Evolutionary conservation across 108 stramenopile genomes (phyloP).

Genomic region (Aurantiochytrium sp.): DNA sequence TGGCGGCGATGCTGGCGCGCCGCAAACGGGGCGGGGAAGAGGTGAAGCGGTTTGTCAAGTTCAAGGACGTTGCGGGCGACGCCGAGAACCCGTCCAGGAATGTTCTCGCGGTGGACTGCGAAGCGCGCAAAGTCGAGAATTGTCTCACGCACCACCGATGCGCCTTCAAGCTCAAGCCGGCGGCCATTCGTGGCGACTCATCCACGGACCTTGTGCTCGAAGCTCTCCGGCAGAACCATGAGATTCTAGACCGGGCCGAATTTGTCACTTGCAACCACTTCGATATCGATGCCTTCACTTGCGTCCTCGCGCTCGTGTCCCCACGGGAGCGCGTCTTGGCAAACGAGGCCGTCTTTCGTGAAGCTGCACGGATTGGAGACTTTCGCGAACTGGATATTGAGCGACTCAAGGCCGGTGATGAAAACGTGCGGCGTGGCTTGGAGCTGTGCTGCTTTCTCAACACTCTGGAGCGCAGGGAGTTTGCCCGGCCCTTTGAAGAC

Average conservation of each 20-base stretch:
- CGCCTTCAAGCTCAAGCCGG: background rate
- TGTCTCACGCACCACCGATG: background rate
- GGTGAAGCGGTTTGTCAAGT: background rate
- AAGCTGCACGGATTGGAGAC: background rate
- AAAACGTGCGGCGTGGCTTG: background rate
- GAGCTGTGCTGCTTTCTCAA: slow-evolving; percentile 3
- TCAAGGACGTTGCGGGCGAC: background rate
- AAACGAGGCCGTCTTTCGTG: background rate
- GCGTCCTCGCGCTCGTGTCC: background rate
- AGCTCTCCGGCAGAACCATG: background rate
- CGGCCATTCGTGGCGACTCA: background rate
- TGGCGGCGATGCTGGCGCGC: too few species aligned
- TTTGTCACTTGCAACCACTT: background rate
- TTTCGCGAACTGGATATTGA: background rate
- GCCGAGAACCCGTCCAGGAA: background rate
- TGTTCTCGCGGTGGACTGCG: background rate
- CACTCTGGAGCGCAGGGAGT: background rate
- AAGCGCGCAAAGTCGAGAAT: background rate
- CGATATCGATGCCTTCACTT: background rate
- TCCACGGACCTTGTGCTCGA: background rate
- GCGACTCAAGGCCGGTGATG: background rate
- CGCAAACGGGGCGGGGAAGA: too few species aligned
- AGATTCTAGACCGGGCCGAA: background rate
- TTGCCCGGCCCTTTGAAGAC: background rate
- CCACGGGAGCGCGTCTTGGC: background rate